Percentiles rank a stretch among this genome's conserved stretches.
Conservation (phyloP, 768 basidiomycete genomes). For the Phlegmacium glaucopus region DNA sequence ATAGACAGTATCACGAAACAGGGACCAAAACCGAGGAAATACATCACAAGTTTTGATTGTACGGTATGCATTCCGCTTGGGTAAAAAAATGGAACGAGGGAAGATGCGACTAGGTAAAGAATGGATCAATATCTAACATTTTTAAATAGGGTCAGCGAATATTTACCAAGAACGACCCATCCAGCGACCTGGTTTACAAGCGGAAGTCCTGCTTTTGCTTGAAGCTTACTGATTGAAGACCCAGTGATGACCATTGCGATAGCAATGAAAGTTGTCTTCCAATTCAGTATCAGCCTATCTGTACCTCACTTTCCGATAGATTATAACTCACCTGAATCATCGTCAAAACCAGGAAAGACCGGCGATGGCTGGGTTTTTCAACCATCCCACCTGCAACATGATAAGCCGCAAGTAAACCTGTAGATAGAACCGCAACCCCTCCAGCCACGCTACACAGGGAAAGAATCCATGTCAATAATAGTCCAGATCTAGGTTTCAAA, state of each 20-base stretch:
- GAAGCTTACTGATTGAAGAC: slow-evolving; percentile 56
- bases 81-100: slow-evolving; percentile 47
- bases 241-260: slow-evolving; percentile 50
- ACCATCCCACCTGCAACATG: slow-evolving; percentile 7
- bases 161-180: slow-evolving; percentile 64
- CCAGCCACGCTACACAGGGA: slow-evolving; percentile 38
- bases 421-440: slow-evolving; percentile 40
- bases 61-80: slow-evolving; percentile 32
- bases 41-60: slow-evolving; percentile 50
- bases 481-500: not conserved
- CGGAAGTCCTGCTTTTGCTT: slow-evolving; percentile 66
- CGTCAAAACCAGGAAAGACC: slow-evolving; percentile 14
- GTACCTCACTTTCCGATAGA: not conserved
- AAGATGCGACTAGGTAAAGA: slow-evolving; percentile 40
- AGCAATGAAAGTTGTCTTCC: slow-evolving; percentile 42
- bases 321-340: slow-evolving; percentile 22
- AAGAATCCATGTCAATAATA: not conserved
- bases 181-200: slow-evolving; percentile 53
- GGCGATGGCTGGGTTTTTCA: not conserved
- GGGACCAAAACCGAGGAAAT: slow-evolving; percentile 70
- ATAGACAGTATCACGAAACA: slow-evolving; percentile 81
- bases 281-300: not conserved
- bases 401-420: slow-evolving; percentile 11
- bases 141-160: not conserved
- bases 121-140: not conserved